These are phyloP conservation scores for Umbilicus rupestris DNA, from an alignment of 164 flowering plant genomes.

Conservation along the genomic window DNA sequence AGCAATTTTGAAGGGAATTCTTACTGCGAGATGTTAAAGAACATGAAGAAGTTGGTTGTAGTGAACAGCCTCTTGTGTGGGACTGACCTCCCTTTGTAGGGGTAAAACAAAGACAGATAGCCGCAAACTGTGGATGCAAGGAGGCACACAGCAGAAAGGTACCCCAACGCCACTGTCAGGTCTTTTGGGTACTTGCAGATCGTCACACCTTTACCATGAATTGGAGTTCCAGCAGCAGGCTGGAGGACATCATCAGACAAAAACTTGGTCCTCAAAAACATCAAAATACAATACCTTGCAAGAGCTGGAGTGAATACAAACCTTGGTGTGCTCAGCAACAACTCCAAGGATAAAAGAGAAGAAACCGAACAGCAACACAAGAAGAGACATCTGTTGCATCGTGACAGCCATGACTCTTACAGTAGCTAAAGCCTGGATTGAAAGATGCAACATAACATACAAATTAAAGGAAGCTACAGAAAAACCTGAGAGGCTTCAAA, in stretches of 20 bases:
- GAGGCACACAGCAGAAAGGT: slow-evolving; percentile 19
- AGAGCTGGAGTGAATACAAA: slow-evolving; percentile 10
- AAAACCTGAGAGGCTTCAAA: too few relatives aligned
- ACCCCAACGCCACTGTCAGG: slow-evolving; percentile 30
- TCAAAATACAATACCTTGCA: too few relatives aligned
- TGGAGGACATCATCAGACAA: slow-evolving; percentile 6
- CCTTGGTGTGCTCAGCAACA: slow-evolving; percentile 68
- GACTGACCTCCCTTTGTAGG: slow-evolving; percentile 61
- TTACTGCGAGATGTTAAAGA: slow-evolving; percentile 67
- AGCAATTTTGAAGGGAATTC: slow-evolving; percentile 8
- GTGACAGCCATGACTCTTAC: slow-evolving; percentile 19
- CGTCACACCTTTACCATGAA: slow-evolving; percentile 23
- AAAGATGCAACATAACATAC: too few relatives aligned
- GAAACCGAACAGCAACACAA: slow-evolving; percentile 28
- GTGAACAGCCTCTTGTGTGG: slow-evolving; percentile 51
- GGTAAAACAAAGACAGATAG: slow-evolving; percentile 35
- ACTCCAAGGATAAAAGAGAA: slow-evolving; percentile 48
- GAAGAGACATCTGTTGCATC: slow-evolving; percentile 27
- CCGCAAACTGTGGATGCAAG: slow-evolving; percentile 18
- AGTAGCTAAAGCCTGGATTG: too few relatives aligned
- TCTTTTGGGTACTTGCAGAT: slow-evolving; percentile 42
- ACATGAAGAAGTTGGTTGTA: slow-evolving; percentile 46
- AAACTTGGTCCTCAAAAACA: neutral
- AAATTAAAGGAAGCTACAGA: too few relatives aligned
- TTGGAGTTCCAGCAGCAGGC: slow-evolving; percentile 35